These are phyloP conservation scores for Hysterium pulicare DNA, from an alignment of 2,329 filamentous ascomycete species.

Conservation along the genomic window DNA sequence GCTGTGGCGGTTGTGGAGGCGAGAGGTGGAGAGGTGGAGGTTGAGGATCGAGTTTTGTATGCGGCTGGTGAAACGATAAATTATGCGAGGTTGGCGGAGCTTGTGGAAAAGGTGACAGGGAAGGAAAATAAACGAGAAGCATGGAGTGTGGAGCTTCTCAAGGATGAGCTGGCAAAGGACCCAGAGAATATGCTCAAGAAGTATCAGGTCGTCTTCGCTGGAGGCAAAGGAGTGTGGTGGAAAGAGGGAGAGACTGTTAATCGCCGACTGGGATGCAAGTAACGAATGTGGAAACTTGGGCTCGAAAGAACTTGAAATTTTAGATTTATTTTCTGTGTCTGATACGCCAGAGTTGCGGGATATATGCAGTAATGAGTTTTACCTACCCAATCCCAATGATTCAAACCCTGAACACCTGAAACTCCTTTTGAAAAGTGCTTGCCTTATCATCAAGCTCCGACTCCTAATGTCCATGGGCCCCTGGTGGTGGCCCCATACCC, in stretches of 20 bases:
- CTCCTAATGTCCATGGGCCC: too few relatives aligned
- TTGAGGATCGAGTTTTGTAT: conserved; percentile 49
- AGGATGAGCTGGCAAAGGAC: conserved; percentile 45
- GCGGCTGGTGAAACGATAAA: conserved; percentile 61
- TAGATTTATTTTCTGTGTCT: not conserved
- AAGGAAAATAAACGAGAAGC: conserved; percentile 47
- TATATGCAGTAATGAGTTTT: too few relatives aligned
- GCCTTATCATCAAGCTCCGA: too few relatives aligned
- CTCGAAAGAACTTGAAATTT: conserved; percentile 12
- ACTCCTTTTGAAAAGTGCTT: not conserved
- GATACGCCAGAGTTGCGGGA: not conserved
- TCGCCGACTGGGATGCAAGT: conserved; percentile 44
- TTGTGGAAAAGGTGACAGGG: conserved; percentile 47
- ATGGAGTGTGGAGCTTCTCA: conserved; percentile 48
- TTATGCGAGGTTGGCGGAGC: conserved; percentile 53
- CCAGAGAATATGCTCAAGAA: conserved; percentile 52
- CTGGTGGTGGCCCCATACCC: conserved; percentile 1
- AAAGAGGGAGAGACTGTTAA: conserved; percentile 54
- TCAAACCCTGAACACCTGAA: not conserved
- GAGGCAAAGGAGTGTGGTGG: conserved; percentile 60
- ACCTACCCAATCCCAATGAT: too few relatives aligned
- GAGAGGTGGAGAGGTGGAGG: conserved; percentile 26
- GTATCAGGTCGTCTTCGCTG: conserved; percentile 61
- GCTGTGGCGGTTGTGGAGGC: conserved; percentile 54
- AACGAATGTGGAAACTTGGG: conserved; percentile 43